Conservation (phyloP, 345 rosid genomes). For the Streptanthus diversifolius region DNA sequence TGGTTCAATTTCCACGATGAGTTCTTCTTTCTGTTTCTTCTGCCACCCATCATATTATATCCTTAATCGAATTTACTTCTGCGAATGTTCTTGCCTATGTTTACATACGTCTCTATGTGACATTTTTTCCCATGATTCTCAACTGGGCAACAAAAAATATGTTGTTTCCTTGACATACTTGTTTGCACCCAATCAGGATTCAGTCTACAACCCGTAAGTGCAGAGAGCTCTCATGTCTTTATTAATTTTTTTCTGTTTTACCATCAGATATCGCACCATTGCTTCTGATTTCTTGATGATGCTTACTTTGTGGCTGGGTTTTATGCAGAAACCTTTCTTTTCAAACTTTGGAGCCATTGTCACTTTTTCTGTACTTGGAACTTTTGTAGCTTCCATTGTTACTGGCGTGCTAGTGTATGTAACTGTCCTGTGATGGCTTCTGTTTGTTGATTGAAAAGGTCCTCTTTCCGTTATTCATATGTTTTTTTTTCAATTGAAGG, state of each 20-base stretch:
- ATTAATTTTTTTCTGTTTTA: background rate
- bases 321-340: constrained; percentile 86
- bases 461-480: background rate
- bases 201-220: constrained; percentile 85
- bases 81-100: background rate
- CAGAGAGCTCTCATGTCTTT: background rate
- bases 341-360: constrained; percentile 98
- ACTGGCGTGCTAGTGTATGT: constrained; percentile 91
- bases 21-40: constrained; percentile 88
- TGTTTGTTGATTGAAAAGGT: background rate
- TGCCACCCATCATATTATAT: constrained; percentile 98
- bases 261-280: background rate
- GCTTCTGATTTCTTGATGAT: background rate
- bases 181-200: constrained; percentile 86
- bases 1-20: constrained; percentile 99
- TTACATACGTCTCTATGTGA: background rate
- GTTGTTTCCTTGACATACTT: constrained; percentile 51
- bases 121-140: background rate
- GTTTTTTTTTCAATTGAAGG: constrained; percentile 40
- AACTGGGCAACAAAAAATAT: background rate
- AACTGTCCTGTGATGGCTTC: constrained; percentile 3
- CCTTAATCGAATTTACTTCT: constrained; percentile 34
- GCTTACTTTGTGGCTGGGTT: constrained; percentile 16
- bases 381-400: constrained; percentile 78
- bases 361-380: constrained; percentile 85